Conservation (phyloP, 441 rosid genomes). For the Manihot esculenta region DNA sequence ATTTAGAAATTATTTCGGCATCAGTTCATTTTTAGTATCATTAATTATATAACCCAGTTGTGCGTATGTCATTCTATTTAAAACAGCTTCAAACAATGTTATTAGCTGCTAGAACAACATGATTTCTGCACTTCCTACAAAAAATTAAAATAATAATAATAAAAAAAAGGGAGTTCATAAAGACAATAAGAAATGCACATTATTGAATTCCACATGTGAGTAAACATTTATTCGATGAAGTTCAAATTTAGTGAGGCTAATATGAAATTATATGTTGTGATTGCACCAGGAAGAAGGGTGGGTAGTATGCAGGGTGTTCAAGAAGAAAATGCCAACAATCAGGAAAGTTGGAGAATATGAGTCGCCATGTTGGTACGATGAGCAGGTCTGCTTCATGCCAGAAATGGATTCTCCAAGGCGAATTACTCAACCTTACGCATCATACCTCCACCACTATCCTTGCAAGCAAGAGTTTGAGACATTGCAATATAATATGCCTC, state of each 20-base stretch:
- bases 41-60: too few species aligned
- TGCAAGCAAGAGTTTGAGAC: constrained; percentile 91
- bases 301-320: constrained; percentile 98
- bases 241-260: not conserved
- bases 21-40: too few species aligned
- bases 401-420: constrained; percentile 71
- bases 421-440: constrained; percentile 45
- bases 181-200: too few species aligned
- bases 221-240: too few species aligned
- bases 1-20: too few species aligned
- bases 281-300: constrained; percentile 94
- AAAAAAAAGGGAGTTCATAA: too few species aligned
- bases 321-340: constrained; percentile 73
- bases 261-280: constrained; percentile 2
- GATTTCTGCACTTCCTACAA: too few species aligned
- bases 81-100: too few species aligned
- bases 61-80: too few species aligned
- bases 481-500: constrained; percentile 53
- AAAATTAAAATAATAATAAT: too few species aligned
- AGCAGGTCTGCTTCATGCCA: constrained; percentile 75
- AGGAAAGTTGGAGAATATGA: constrained; percentile 72
- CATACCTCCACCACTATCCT: constrained; percentile 53
- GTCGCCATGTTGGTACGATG: constrained; percentile 96
- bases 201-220: too few species aligned
- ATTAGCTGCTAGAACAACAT: too few species aligned